A percentile compares a stretch with the other conserved stretches of the same genome.
Conservation (phyloP, 2,329 filamentous ascomycete genomes). For the Apiospora sp. region DNA sequence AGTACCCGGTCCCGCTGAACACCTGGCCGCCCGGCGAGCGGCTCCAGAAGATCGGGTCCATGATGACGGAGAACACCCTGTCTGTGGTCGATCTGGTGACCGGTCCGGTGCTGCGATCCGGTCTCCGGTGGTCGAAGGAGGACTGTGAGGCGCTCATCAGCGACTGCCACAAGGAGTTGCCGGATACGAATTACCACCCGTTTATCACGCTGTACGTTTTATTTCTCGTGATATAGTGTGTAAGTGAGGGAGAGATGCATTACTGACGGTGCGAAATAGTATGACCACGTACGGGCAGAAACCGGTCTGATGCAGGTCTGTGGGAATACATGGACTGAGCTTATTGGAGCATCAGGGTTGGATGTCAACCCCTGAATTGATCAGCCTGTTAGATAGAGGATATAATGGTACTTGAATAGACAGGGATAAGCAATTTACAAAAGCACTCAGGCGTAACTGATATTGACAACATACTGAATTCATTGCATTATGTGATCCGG, state of each 20-base stretch:
- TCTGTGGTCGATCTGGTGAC: slow-evolving; percentile 39
- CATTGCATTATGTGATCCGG: no score
- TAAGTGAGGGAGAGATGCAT: no score
- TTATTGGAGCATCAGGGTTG: background rate
- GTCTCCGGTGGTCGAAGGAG: slow-evolving; percentile 37
- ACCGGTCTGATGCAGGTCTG: background rate
- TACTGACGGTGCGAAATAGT: background rate
- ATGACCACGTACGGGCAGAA: slow-evolving; percentile 18
- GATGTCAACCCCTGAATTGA: no score
- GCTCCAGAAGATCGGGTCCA: slow-evolving; percentile 39
- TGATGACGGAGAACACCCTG: slow-evolving; percentile 41
- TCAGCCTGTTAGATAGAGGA: background rate
- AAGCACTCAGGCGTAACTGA: no score
- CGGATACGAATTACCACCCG: slow-evolving; percentile 39
- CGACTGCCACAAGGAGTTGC: slow-evolving; percentile 37
- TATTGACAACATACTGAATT: no score
- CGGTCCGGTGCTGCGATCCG: slow-evolving; percentile 34
- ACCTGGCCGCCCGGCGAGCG: slow-evolving; percentile 42
- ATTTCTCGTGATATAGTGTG: slow-evolving; percentile 15
- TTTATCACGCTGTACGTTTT: slow-evolving; percentile 41
- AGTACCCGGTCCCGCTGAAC: slow-evolving; percentile 40
- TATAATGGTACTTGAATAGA: no score
- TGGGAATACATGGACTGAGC: background rate
- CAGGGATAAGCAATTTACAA: no score
- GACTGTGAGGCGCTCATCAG: slow-evolving; percentile 34